Evolutionary conservation across 495 filamentous ascomycete genomes (phyloP).

Genomic region (Hyaloscypha finlandica): DNA sequence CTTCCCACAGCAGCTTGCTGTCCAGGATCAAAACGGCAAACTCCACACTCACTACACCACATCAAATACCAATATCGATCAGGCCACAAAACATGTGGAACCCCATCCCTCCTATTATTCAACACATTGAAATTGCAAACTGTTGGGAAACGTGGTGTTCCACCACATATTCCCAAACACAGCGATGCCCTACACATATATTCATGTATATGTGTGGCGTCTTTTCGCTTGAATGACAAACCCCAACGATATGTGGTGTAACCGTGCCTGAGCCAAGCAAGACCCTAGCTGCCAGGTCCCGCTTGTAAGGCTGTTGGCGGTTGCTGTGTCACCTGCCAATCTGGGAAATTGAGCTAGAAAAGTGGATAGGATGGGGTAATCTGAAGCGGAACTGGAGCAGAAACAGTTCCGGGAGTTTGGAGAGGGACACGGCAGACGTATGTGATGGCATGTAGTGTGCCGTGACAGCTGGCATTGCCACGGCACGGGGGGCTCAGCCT

Average conservation of each 20-base stretch:
- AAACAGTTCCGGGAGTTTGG: background rate
- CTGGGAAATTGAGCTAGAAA: background rate
- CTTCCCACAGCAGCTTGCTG: no score
- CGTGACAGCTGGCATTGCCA: background rate
- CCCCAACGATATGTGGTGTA: background rate
- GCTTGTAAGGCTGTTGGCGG: background rate
- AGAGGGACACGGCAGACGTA: background rate
- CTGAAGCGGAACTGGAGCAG: background rate
- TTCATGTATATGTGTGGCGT: background rate
- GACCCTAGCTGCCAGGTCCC: background rate
- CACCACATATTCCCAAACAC: no score
- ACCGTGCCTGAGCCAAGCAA: background rate
- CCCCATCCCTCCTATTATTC: no score
- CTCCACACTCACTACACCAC: no score
- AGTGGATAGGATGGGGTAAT: background rate
- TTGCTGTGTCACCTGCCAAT: background rate
- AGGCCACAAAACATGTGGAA: no score
- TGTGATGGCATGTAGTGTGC: background rate
- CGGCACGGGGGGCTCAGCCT: background rate
- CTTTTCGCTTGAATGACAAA: background rate
- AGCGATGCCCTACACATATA: background rate
- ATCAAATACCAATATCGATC: no score
- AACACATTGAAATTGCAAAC: no score
- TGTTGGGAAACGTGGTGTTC: no score
- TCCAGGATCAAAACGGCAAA: no score